These are phyloP conservation scores for Talaromyces sp. DNA, from an alignment of 2,329 filamentous ascomycete genomes.

Conservation along the genomic window DNA sequence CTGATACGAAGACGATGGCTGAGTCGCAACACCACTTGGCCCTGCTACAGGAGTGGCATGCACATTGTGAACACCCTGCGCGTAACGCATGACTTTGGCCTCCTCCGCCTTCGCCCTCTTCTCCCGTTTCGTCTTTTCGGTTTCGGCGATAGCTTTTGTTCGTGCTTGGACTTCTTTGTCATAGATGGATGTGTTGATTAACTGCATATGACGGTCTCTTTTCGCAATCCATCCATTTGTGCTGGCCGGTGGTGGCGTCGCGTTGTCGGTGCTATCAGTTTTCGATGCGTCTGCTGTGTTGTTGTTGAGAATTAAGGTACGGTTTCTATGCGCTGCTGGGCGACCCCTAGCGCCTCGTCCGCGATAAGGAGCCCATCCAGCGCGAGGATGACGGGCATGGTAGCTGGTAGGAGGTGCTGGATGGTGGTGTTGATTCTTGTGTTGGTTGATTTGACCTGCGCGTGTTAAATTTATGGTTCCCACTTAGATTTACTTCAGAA, in stretches of 20 bases:
- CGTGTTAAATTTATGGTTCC: slow-evolving; percentile 17
- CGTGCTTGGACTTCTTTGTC: slow-evolving; percentile 69
- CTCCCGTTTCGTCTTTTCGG: slow-evolving; percentile 44
- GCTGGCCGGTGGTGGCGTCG: slow-evolving; percentile 18
- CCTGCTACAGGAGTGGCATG: slow-evolving; percentile 20
- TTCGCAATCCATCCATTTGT: slow-evolving; percentile 64
- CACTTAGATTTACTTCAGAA: slow-evolving; percentile 12
- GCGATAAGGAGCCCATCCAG: slow-evolving; percentile 45
- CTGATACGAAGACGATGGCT: slow-evolving; percentile 53
- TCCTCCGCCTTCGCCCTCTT: slow-evolving; percentile 60
- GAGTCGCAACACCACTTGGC: slow-evolving; percentile 26
- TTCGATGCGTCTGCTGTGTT: slow-evolving; percentile 18
- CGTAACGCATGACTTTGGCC: slow-evolving; percentile 40
- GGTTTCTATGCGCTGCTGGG: slow-evolving; percentile 49
- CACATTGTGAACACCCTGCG: slow-evolving; percentile 29
- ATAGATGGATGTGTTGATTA: slow-evolving; percentile 77
- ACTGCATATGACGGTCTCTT: slow-evolving; percentile 72
- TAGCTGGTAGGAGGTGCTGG: slow-evolving; percentile 25
- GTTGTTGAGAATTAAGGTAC: slow-evolving; percentile 64
- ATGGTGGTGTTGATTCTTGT: slow-evolving; percentile 59
- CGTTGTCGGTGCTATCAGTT: slow-evolving; percentile 8
- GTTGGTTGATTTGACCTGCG: slow-evolving; percentile 73
- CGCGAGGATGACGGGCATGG: slow-evolving; percentile 26
- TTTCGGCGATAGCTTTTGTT: slow-evolving; percentile 69
- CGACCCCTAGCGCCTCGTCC: slow-evolving; percentile 40